Conservation (phyloP, 2,329 filamentous ascomycete species). For the Fusarium tricinctum region DNA sequence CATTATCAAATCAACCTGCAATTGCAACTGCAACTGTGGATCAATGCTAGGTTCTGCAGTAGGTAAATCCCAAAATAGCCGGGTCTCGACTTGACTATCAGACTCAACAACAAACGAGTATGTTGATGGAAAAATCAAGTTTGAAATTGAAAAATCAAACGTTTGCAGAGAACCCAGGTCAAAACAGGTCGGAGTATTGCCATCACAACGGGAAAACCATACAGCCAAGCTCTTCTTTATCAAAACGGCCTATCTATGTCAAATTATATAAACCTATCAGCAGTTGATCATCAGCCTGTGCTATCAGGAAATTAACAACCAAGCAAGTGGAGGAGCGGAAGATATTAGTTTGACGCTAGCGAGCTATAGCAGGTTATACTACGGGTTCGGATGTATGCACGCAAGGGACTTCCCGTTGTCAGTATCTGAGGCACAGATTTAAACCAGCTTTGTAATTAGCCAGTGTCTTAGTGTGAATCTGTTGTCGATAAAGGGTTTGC, state of each 20-base stretch:
- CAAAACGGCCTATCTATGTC: neutral
- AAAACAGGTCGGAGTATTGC: neutral
- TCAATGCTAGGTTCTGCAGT: neutral
- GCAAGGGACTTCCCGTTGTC: conserved; percentile 31
- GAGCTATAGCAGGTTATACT: conserved; percentile 10
- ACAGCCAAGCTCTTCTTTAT: neutral
- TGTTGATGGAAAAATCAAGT: neutral
- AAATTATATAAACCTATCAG: neutral
- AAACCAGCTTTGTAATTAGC: neutral
- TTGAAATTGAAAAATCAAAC: neutral
- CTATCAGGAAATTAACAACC: neutral
- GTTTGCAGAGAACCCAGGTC: neutral
- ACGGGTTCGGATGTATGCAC: conserved; percentile 27
- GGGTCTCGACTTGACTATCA: neutral
- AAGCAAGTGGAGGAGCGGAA: neutral
- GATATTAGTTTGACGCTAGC: conserved; percentile 22
- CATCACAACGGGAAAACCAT: neutral
- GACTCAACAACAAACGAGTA: neutral
- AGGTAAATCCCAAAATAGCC: neutral
- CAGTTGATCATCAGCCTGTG: neutral
- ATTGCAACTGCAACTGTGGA: too few species aligned
- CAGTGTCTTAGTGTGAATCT: conserved; percentile 2
- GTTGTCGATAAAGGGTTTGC: conserved; percentile 8
- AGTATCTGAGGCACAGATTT: conserved; percentile 12
- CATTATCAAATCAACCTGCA: neutral